phyloP scores from a whole-genome alignment of 768 basidiomycete genomes.

The Mycena galericulata region DNA sequence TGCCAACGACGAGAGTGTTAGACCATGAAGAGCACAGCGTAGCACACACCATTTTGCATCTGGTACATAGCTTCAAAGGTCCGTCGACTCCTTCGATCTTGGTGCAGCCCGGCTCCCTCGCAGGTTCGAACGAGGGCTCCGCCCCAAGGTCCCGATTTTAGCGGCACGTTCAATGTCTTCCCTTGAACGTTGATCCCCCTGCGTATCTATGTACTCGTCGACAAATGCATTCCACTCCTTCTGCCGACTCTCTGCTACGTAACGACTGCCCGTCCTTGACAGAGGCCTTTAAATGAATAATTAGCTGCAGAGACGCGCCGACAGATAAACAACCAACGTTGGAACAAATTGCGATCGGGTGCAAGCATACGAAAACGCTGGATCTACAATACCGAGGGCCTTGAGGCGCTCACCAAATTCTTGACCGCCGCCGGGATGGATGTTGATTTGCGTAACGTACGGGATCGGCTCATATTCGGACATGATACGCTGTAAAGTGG shows the following conservation, averaged over 20 bases:
- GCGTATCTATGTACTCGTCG: conserved; percentile 16
- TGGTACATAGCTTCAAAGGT: conserved; percentile 8
- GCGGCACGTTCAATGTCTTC: conserved; percentile 16
- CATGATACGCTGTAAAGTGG: conserved; percentile 2
- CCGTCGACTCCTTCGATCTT: not conserved
- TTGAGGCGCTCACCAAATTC: too few relatives aligned
- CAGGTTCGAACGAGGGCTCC: conserved; percentile 18
- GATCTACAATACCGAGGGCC: too few relatives aligned
- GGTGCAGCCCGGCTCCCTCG: conserved; percentile 14
- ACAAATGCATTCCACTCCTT: conserved; percentile 10
- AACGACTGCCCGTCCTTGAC: conserved; percentile 1
- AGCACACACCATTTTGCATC: conserved; percentile 17
- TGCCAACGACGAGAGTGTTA: not conserved
- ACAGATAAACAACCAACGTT: not conserved
- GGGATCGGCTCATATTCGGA: conserved; percentile 6
- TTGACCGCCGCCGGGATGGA: too few relatives aligned
- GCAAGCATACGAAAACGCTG: conserved; percentile 17
- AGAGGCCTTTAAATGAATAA: not conserved
- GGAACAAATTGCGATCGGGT: not conserved
- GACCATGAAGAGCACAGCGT: not conserved
- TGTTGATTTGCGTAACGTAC: too few relatives aligned
- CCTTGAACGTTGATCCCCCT: conserved; percentile 1
- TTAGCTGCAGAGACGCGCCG: not conserved
- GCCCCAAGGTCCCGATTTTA: conserved; percentile 19
- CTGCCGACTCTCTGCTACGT: not conserved